Percentiles rank a stretch among this genome's conserved stretches.
These are phyloP conservation scores for Cystobasidium onofrii DNA, from an alignment of 768 basidiomycete genomes.

Conservation along the genomic window DNA sequence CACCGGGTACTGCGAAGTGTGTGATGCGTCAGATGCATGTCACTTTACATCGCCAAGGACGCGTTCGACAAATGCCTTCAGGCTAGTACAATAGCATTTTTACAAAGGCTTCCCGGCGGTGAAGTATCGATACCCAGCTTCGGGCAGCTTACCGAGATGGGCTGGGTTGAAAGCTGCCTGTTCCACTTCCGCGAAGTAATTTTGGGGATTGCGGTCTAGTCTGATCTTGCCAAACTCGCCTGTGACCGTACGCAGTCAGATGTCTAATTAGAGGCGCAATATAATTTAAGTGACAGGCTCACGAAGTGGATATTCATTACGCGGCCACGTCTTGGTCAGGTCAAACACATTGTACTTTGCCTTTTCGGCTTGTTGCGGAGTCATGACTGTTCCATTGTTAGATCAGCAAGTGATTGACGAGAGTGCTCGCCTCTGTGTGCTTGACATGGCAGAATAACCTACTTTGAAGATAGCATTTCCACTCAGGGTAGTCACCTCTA, in stretches of 20 bases:
- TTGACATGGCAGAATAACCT: neutral
- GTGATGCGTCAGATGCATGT: neutral
- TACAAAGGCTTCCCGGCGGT: no score
- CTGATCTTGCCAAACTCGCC: constrained; percentile 46
- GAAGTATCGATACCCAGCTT: neutral
- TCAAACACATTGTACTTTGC: constrained; percentile 79
- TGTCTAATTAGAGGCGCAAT: no score
- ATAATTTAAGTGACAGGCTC: no score
- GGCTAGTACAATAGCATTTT: no score
- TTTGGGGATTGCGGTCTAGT: constrained; percentile 47
- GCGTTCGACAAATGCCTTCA: no score
- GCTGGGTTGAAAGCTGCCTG: constrained; percentile 75
- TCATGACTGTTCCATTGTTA: constrained; percentile 55
- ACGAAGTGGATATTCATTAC: constrained; percentile 47
- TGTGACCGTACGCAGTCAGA: neutral
- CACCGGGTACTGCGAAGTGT: constrained; percentile 57
- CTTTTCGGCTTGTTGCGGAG: constrained; percentile 75
- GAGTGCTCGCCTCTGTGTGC: no score
- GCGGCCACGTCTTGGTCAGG: constrained; percentile 58
- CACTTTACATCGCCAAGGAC: no score
- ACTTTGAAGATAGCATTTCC: constrained; percentile 54
- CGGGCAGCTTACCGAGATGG: constrained; percentile 51
- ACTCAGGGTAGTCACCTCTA: constrained; percentile 46
- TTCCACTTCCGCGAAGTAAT: constrained; percentile 48
- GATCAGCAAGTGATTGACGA: no score